Conservation (phyloP, 306 rosid genomes). For the Spatholobus suberectus region DNA sequence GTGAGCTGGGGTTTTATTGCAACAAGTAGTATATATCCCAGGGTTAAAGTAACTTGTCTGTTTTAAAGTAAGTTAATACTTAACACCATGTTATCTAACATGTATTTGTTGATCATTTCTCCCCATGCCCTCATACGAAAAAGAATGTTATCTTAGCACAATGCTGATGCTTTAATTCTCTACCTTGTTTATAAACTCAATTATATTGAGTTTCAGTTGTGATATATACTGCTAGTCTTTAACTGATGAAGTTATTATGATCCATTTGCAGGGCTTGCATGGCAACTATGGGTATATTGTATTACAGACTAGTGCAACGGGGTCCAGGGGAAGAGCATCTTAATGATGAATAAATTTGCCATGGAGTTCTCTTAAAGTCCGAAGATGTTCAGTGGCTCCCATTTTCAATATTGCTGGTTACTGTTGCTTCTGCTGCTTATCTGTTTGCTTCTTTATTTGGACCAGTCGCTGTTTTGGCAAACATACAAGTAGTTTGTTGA, state of each 20-base stretch:
- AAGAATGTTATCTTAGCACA: not conserved
- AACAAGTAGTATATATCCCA: not conserved
- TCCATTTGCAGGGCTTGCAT: slow-evolving; percentile 89
- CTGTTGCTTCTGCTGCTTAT: slow-evolving; percentile 49
- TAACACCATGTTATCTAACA: not conserved
- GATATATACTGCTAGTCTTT: slow-evolving; percentile 14
- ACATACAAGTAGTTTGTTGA: slow-evolving; percentile 48
- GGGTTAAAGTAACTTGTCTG: slow-evolving; percentile 26
- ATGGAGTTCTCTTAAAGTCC: slow-evolving; percentile 35
- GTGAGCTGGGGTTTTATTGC: slow-evolving; percentile 28
- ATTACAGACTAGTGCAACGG: slow-evolving; percentile 93
- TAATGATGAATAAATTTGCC: slow-evolving; percentile 62
- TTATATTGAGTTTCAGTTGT: slow-evolving; percentile 9
- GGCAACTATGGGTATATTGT: slow-evolving; percentile 99
- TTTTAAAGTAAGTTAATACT: slow-evolving; percentile 12
- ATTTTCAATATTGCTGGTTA: slow-evolving; percentile 43
- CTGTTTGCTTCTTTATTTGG: slow-evolving; percentile 48
- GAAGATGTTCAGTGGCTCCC: slow-evolving; percentile 43
- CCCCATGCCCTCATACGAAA: not conserved
- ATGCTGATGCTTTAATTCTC: slow-evolving; percentile 9
- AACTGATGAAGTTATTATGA: slow-evolving; percentile 37
- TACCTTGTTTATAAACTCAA: not conserved
- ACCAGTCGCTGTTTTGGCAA: slow-evolving; percentile 42
- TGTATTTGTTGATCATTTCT: not conserved
- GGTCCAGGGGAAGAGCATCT: slow-evolving; percentile 70